A percentile compares a stretch with the other conserved stretches of the same genome.
phyloP scores from a whole-genome alignment of 495 filamentous ascomycete genomes.

The Aspergillus homomorphus region DNA sequence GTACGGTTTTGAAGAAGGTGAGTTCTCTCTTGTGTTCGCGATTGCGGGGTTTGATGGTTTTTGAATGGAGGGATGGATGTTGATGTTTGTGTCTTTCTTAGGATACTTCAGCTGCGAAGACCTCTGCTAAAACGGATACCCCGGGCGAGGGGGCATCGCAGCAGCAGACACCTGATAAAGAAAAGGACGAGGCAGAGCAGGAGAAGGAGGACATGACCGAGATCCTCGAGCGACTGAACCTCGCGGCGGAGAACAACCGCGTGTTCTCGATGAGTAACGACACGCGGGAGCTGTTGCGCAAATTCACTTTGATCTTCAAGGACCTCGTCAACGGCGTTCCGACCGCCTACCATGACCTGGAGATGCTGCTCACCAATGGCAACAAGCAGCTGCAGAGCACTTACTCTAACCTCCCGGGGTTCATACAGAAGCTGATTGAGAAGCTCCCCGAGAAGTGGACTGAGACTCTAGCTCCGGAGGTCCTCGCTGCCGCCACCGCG shows the following conservation, averaged over 20 bases:
- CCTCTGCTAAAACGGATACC: conserved; percentile 4
- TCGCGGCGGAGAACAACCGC: conserved; percentile 72
- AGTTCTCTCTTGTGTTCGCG: background rate
- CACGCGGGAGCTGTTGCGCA: conserved; percentile 71
- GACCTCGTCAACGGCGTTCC: conserved; percentile 90
- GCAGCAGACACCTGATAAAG: conserved; percentile 15
- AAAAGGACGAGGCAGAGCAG: conserved; percentile 42
- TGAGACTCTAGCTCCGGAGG: conserved; percentile 68
- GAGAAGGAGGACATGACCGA: conserved; percentile 73
- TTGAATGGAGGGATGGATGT: too few relatives aligned
- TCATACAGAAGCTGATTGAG: conserved; percentile 83
- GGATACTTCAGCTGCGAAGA: conserved; percentile 5
- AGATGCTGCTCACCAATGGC: conserved; percentile 73
- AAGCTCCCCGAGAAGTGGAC: conserved; percentile 81
- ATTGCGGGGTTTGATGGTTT: too few relatives aligned
- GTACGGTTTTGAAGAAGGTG: conserved; percentile 40
- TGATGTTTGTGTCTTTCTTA: too few relatives aligned
- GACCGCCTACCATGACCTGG: conserved; percentile 87
- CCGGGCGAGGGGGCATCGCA: conserved; percentile 15
- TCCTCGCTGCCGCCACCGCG: conserved; percentile 72
- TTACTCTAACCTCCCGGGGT: conserved; percentile 72
- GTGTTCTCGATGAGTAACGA: conserved; percentile 80
- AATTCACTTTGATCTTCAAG: conserved; percentile 85
- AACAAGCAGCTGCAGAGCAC: conserved; percentile 72
- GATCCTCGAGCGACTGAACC: conserved; percentile 75